Conservation (phyloP, 345 rosid genomes). For the Populus alba region DNA sequence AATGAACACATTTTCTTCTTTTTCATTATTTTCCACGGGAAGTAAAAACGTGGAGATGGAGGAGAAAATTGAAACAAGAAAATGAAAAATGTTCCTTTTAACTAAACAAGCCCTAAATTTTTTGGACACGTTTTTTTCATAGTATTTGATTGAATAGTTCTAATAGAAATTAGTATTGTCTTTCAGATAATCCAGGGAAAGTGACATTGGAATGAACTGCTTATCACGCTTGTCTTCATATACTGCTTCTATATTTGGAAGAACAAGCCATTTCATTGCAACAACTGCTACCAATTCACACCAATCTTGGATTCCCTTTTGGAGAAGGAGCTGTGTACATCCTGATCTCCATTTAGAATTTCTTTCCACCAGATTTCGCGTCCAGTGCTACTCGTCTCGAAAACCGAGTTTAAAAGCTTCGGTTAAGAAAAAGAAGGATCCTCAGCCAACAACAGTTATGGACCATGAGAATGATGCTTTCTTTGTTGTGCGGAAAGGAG, state of each 20-base stretch:
- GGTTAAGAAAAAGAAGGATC: conserved; percentile 24
- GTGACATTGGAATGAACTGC: conserved; percentile 45
- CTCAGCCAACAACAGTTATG: conserved; percentile 23
- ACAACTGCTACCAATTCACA: conserved; percentile 10
- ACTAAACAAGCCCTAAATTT: not conserved
- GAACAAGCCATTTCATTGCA: conserved; percentile 33
- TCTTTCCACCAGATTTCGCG: conserved; percentile 28
- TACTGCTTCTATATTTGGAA: conserved; percentile 41
- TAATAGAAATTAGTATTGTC: not conserved
- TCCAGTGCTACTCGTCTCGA: conserved; percentile 49
- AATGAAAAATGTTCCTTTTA: not conserved
- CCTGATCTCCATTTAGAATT: conserved; percentile 27
- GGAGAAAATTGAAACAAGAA: not conserved
- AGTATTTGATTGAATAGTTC: not conserved
- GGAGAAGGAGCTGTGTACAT: conserved; percentile 25
- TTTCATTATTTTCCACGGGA: not conserved
- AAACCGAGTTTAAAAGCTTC: conserved; percentile 24
- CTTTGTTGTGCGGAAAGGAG: conserved; percentile 86
- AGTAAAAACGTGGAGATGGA: not conserved
- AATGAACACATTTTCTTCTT: no score
- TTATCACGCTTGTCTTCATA: conserved; percentile 52
- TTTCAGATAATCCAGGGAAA: not conserved
- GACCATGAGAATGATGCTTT: conserved; percentile 62
- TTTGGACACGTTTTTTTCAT: not conserved
- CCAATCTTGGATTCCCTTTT: conserved; percentile 24